Evolutionary conservation across 805 yeast genomes (phyloP), one percentile per base, ranked within the genome.

Genomic region (Suhomyces canberraensis): DNA sequence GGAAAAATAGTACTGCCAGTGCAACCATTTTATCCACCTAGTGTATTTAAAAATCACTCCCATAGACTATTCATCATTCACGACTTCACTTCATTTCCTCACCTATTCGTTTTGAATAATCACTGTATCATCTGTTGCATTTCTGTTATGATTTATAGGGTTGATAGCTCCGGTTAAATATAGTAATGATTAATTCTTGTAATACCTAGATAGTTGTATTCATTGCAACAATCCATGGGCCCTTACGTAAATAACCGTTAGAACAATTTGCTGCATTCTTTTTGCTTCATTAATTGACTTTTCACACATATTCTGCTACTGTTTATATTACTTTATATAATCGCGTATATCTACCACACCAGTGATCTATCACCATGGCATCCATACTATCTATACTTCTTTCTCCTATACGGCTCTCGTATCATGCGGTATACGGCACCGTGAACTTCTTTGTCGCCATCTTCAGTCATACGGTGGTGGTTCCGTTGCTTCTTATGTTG

Each of bases 1-100:
- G 33, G 33, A 33, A 32, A 21, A 31, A 28, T 13, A 32, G 29
- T 16, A 33, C 36, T 21, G 35, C 40, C 22, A 42, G 36, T 16
- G 41, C 42, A 9, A 38, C 46, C 8, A 33, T 42, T 24, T 39
- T 42, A 29, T 33, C 44, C n/a, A 39, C 44, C 8, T 41, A 34
- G 33, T 9, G 8, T n/a, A 24, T 13, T 24, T 6, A 13, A 5
- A n/a, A 8, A 24, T 24, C 26, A 24, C 11, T 13, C 6, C 26
- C 26, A 24, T 24, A 8, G 13, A 20, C 22, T 24, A 9, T 24
- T 24, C 26, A 24, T 24, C 11, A 26, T 20, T 13, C 9, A 18
- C 16, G 21, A 18, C 18, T 17, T 19, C 7, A 20, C 22, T 20
- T 20, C 21, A 16, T 17, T 29, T 18, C 31, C 11, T 20, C 20